These are phyloP conservation scores for Scenedesmus sp. DNA, from an alignment of 163 green algal genomes.

Conservation along the genomic window DNA sequence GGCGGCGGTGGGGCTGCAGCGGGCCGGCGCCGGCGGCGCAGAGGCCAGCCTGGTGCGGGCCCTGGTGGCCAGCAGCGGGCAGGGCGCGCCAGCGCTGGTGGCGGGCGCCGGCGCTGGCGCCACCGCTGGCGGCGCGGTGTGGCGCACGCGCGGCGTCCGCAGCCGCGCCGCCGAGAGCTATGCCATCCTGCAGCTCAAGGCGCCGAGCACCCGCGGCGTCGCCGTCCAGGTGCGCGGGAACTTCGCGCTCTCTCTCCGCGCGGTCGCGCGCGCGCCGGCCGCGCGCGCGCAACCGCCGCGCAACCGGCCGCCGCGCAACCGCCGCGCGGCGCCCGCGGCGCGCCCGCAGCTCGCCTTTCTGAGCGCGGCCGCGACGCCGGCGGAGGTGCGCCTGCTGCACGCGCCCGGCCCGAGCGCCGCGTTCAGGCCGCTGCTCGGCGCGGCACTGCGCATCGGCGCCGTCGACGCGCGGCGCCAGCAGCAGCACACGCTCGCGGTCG, in stretches of 20 bases:
- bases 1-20: no score
- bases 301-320: background rate
- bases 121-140: background rate
- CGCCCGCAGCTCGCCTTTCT: constrained; percentile 3
- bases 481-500: constrained; percentile 25
- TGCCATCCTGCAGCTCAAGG: constrained; percentile 29
- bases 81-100: no score
- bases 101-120: constrained; percentile 23
- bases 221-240: constrained; percentile 9
- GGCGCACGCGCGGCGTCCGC: constrained; percentile 29
- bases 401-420: background rate
- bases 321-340: background rate
- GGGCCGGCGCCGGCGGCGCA: background rate
- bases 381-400: constrained; percentile 26
- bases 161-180: no score
- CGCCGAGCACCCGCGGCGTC: background rate
- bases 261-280: background rate
- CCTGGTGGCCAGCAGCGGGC: no score
- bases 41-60: constrained; percentile 8
- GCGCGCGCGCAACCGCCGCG: background rate
- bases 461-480: background rate
- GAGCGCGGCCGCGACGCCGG: constrained; percentile 12
- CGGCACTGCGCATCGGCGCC: background rate
- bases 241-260: background rate
- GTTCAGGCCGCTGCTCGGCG: constrained; percentile 13